phyloP scores from a whole-genome alignment of 2,329 filamentous ascomycete species.

The Chaetoscypha palmicola region DNA sequence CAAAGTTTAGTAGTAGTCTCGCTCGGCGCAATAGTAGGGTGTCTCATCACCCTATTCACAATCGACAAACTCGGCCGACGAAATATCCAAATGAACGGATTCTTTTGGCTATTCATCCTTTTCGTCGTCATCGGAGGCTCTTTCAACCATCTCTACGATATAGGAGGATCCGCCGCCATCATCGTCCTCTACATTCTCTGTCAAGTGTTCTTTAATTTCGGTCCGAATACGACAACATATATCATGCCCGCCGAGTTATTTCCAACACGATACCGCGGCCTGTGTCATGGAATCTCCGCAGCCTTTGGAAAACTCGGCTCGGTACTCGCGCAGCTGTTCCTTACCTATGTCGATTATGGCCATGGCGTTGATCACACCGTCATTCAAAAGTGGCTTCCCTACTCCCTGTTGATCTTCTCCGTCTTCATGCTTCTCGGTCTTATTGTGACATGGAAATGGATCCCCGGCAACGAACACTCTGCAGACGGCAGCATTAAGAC shows the following conservation, averaged over 20 bases:
- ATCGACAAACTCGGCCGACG: conserved; percentile 19
- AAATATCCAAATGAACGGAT: conserved; percentile 21
- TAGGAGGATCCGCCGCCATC: conserved; percentile 8
- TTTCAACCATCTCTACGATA: conserved; percentile 14
- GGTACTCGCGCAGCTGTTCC: conserved; percentile 42
- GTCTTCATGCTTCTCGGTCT: conserved; percentile 21
- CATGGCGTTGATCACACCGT: conserved; percentile 9
- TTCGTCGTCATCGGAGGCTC: conserved; percentile 21
- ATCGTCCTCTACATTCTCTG: conserved; percentile 19
- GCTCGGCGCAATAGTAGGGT: conserved; percentile 14
- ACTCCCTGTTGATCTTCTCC: conserved; percentile 21
- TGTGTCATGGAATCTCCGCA: conserved; percentile 58
- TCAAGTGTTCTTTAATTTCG: conserved; percentile 22
- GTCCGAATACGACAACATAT: conserved; percentile 55
- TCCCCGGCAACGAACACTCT: conserved; percentile 15
- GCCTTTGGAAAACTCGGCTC: conserved; percentile 62
- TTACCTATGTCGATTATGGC: conserved; percentile 18
- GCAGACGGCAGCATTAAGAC: conserved; percentile 14
- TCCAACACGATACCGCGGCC: conserved; percentile 55
- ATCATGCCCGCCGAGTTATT: conserved; percentile 53
- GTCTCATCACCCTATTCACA: conserved; percentile 15
- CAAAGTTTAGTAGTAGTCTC: conserved; percentile 20
- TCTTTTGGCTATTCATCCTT: conserved; percentile 22
- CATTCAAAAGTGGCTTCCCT: conserved; percentile 18
- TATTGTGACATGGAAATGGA: conserved; percentile 14